Evolutionary conservation across 1,139 yeast genomes (phyloP).

Genomic region (Geotrichum cucujoidarum): DNA sequence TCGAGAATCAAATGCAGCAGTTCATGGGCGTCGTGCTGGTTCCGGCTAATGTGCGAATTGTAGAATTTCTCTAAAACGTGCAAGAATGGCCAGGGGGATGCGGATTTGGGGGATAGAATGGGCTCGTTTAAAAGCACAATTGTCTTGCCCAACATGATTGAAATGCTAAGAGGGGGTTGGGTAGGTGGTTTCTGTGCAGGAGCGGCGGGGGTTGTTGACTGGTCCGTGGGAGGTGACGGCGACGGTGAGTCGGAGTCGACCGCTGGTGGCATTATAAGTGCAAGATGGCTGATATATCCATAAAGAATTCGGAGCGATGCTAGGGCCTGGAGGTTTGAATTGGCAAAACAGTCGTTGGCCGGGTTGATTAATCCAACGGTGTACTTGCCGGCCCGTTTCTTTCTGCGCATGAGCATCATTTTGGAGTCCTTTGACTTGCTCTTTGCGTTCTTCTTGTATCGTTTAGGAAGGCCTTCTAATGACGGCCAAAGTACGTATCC

Average conservation of each 20-base stretch:
- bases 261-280: slow-evolving; percentile 38
- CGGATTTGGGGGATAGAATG: slow-evolving; percentile 48
- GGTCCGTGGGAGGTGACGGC: background rate
- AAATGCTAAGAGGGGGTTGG: slow-evolving; percentile 18
- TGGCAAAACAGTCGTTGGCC: slow-evolving; percentile 89
- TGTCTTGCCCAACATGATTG: slow-evolving; percentile 48
- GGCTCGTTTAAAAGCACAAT: slow-evolving; percentile 61
- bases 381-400: slow-evolving; percentile 59
- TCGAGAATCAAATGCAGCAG: slow-evolving; percentile 75
- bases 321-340: slow-evolving; percentile 83
- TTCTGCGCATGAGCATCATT: slow-evolving; percentile 16
- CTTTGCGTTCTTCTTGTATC: background rate
- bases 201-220: background rate
- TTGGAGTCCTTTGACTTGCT: background rate
- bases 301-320: slow-evolving; percentile 63
- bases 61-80: slow-evolving; percentile 72
- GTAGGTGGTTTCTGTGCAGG: background rate
- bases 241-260: slow-evolving; percentile 25
- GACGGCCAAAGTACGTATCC: background rate
- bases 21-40: slow-evolving; percentile 95
- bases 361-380: slow-evolving; percentile 80
- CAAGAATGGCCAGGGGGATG: slow-evolving; percentile 75
- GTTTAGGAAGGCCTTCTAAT: background rate
- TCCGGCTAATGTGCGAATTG: slow-evolving; percentile 67
- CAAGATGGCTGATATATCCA: slow-evolving; percentile 43